Percentiles rank a stretch among this genome's conserved stretches.
These are phyloP conservation scores for Solioccasus polychromus DNA, from an alignment of 768 basidiomycete species.

Conservation along the genomic window DNA sequence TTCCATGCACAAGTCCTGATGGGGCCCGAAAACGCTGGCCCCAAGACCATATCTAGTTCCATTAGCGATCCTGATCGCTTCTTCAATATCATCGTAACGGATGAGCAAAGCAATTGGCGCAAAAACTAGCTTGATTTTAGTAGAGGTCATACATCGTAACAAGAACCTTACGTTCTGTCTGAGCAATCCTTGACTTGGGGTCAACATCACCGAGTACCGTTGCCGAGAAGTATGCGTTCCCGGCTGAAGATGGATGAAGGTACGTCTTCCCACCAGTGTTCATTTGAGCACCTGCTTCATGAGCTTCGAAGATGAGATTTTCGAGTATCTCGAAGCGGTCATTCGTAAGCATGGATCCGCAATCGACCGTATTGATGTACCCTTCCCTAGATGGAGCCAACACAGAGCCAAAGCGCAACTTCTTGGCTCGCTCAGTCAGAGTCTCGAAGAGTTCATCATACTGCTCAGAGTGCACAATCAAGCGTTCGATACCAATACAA, in stretches of 20 bases:
- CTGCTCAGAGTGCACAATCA: constrained; percentile 78
- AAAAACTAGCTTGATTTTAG: constrained; percentile 63
- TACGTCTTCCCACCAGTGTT: constrained; percentile 64
- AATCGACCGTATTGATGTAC: constrained; percentile 72
- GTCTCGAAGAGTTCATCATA: constrained; percentile 72
- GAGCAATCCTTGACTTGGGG: constrained; percentile 70
- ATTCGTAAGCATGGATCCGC: constrained; percentile 81
- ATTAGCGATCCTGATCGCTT: constrained; percentile 88
- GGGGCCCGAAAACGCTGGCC: constrained; percentile 90
- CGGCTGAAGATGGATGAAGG: constrained; percentile 60
- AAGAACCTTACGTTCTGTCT: constrained; percentile 58
- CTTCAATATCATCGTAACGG: constrained; percentile 77
- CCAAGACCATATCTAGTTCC: constrained; percentile 87
- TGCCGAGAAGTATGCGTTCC: constrained; percentile 82
- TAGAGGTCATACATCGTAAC: neutral
- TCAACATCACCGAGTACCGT: constrained; percentile 83
- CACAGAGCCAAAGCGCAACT: constrained; percentile 77
- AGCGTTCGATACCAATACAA: constrained; percentile 93
- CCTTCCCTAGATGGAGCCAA: constrained; percentile 65
- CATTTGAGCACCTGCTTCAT: constrained; percentile 61
- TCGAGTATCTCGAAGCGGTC: constrained; percentile 71
- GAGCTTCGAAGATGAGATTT: constrained; percentile 65
- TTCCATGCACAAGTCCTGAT: constrained; percentile 70
- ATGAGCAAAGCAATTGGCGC: constrained; percentile 89
- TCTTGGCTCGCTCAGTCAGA: constrained; percentile 59